Evolutionary conservation across 2,329 filamentous ascomycete species (phyloP).

Genomic region (Dactylellina cionopaga): DNA sequence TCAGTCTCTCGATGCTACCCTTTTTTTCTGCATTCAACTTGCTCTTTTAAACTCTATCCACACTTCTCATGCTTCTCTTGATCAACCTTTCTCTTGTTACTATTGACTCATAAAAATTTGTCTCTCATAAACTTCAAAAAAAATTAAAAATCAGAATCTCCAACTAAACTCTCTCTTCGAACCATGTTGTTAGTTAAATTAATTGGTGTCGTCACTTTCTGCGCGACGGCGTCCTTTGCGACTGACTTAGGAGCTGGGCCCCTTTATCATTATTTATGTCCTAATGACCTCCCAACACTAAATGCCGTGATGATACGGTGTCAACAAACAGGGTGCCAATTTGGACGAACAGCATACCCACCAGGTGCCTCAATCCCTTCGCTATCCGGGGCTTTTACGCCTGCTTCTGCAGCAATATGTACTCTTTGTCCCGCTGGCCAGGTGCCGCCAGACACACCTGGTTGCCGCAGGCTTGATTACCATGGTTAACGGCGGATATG

Average conservation of each 20-base stretch:
- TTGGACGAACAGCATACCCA: conserved; percentile 4
- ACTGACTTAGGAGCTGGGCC: not conserved
- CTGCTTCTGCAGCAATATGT: too few species aligned
- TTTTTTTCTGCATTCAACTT: too few species aligned
- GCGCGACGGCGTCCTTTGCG: not conserved
- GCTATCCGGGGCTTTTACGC: too few species aligned
- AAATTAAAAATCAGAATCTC: not conserved
- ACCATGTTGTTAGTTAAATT: conserved; percentile 5
- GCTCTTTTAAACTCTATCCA: not conserved
- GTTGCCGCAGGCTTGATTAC: too few species aligned
- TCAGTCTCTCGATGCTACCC: too few species aligned
- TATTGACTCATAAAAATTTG: not conserved
- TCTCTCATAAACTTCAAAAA: not conserved
- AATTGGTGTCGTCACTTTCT: not conserved
- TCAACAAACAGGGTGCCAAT: conserved; percentile 2
- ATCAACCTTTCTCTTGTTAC: not conserved
- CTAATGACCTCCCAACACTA: not conserved
- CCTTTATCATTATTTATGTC: not conserved
- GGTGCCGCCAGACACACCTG: too few species aligned
- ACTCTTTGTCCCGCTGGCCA: too few species aligned
- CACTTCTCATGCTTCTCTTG: not conserved
- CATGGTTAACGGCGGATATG: too few species aligned
- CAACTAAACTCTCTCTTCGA: not conserved
- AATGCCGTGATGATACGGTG: conserved; percentile 2
- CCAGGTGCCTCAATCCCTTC: too few species aligned